Percentiles rank a stretch among this genome's conserved stretches.
phyloP scores from a whole-genome alignment of 192 early-diverging fungal species.

The Backusella liffmaniae region DNA sequence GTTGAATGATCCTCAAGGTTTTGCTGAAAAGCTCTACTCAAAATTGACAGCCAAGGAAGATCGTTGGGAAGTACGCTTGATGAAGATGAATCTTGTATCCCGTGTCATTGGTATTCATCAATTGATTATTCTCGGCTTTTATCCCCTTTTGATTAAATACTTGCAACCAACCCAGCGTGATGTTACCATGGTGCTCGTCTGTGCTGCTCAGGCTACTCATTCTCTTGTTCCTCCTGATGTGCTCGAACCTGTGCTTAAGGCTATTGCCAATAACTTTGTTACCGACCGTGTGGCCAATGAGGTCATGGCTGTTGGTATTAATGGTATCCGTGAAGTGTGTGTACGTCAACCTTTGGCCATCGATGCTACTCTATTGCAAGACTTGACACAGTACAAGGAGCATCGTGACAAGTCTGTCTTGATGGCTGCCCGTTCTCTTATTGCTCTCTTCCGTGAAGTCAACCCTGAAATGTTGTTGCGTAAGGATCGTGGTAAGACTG shows the following conservation, averaged over 20 bases:
- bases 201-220: conserved; percentile 89
- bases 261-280: conserved; percentile 96
- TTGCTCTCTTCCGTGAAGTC: conserved; percentile 90
- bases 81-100: conserved; percentile 92
- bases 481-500: conserved; percentile 91
- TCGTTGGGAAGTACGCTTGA: conserved; percentile 87
- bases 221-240: conserved; percentile 93
- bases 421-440: conserved; percentile 88
- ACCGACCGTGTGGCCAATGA: conserved; percentile 88
- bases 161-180: conserved; percentile 95
- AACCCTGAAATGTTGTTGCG: conserved; percentile 93
- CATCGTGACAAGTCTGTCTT: conserved; percentile 93
- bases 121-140: conserved; percentile 87
- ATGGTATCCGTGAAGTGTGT: conserved; percentile 87
- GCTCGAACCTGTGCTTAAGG: conserved; percentile 82
- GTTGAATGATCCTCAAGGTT: conserved; percentile 97
- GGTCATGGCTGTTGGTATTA: conserved; percentile 92
- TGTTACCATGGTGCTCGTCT: conserved; percentile 90
- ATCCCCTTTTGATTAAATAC: conserved; percentile 90
- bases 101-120: conserved; percentile 96
- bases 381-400: conserved; percentile 88
- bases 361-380: conserved; percentile 77
- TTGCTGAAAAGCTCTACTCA: conserved; percentile 93
- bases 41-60: conserved; percentile 73
- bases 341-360: conserved; percentile 90